Evolutionary conservation across 176 grass and related monocot species (phyloP).

Genomic region (Dactylis glomerata): DNA sequence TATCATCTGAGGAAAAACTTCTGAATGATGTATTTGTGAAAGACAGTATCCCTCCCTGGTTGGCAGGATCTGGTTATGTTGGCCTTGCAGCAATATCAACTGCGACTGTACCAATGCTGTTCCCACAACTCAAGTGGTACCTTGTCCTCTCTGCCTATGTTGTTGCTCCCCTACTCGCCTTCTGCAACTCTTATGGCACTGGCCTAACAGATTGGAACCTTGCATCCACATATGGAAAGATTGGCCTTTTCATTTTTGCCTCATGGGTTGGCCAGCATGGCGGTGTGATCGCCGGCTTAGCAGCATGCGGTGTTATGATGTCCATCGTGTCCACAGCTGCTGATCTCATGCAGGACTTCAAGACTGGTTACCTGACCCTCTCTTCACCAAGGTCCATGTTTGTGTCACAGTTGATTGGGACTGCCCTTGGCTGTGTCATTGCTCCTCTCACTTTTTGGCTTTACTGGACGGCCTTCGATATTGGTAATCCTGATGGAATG

Average conservation of each 20-base stretch:
- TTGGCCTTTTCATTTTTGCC: constrained; percentile 75
- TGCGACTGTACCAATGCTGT: constrained; percentile 55
- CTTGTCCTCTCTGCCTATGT: constrained; percentile 58
- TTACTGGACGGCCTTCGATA: constrained; percentile 77
- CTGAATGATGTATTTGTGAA: constrained; percentile 51
- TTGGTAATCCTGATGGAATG: constrained; percentile 59
- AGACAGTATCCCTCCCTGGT: constrained; percentile 67
- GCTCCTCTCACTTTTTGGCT: constrained; percentile 86
- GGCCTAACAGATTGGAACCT: constrained; percentile 80
- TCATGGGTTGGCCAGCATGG: constrained; percentile 59
- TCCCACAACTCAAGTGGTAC: constrained; percentile 86
- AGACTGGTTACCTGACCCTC: constrained; percentile 79
- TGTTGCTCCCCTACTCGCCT: constrained; percentile 68
- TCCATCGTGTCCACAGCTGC: constrained; percentile 77
- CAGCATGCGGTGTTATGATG: constrained; percentile 87
- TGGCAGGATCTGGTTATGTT: constrained; percentile 60
- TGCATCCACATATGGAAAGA: constrained; percentile 71
- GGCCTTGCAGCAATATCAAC: constrained; percentile 65
- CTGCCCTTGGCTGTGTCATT: constrained; percentile 62
- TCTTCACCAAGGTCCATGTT: constrained; percentile 85
- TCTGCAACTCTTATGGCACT: constrained; percentile 80
- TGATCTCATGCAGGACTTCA: constrained; percentile 93
- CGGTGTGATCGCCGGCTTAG: constrained; percentile 70
- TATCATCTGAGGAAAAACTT: constrained; percentile 52
- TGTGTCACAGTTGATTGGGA: constrained; percentile 77